A percentile compares a stretch with the other conserved stretches of the same genome.
These are phyloP conservation scores for Cylindrotheca fusiformis DNA, from an alignment of 108 stramenopile species.

Conservation along the genomic window DNA sequence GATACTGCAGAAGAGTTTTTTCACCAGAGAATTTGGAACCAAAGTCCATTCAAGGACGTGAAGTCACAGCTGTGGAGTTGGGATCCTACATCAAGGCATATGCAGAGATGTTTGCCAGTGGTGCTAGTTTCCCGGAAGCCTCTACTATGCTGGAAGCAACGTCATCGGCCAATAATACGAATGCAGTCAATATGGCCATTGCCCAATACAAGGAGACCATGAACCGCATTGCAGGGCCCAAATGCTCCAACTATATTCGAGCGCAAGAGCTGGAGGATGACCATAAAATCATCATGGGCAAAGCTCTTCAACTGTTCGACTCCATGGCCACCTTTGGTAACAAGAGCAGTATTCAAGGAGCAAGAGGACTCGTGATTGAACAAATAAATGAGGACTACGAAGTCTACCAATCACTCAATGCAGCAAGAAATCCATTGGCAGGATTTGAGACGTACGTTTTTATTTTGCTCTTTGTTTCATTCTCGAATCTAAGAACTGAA, in stretches of 20 bases:
- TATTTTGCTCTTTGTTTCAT: constrained; percentile 52
- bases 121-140: constrained; percentile 92
- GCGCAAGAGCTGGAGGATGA: constrained; percentile 74
- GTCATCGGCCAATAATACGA: constrained; percentile 91
- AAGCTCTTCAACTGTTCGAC: constrained; percentile 74
- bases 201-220: constrained; percentile 82
- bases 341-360: constrained; percentile 60
- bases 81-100: constrained; percentile 91
- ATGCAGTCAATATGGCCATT: constrained; percentile 80
- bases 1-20: constrained; percentile 90
- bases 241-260: constrained; percentile 63
- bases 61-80: constrained; percentile 91
- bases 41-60: constrained; percentile 85
- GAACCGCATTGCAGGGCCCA: constrained; percentile 85
- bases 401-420: constrained; percentile 81
- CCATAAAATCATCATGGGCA: constrained; percentile 47
- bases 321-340: constrained; percentile 94
- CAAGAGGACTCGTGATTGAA: constrained; percentile 54
- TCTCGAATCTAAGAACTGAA: constrained; percentile 21
- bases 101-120: constrained; percentile 89
- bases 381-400: constrained; percentile 68
- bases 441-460: constrained; percentile 88
- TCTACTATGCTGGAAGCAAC: constrained; percentile 97
- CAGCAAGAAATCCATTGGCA: constrained; percentile 84
- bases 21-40: constrained; percentile 55